Evolutionary conservation across 2,329 filamentous ascomycete species (phyloP), one percentile per base, ranked within the genome.

Genomic region (Xylaria sp.): DNA sequence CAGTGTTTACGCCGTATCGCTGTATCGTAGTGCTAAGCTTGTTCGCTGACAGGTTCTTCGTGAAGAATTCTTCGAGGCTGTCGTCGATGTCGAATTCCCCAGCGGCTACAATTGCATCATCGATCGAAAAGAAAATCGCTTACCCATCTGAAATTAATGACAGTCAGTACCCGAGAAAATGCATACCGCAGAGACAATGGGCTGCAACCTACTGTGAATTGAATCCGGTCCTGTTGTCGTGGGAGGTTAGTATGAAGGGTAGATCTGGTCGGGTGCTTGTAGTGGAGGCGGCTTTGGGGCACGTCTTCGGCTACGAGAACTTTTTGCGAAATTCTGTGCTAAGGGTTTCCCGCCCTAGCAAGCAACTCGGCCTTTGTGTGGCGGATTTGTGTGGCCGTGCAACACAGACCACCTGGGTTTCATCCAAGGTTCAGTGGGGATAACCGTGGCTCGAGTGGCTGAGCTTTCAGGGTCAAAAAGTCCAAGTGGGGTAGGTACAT

Each of bases 131-230:
- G 68, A 65, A 74, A 72, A 62, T 72, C 69, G 70, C 71, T 78
- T 76, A 78, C 76, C 77, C 76, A 78, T 78, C 76, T 78, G 71
- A 23, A 72, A 72, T 5, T 58, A 65, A 72, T 13, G 62, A 56
- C 18, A 69, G 74, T 78, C 25, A 78, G 75, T 51, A 72, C 65
- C 51, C 23, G 37, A 52, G 39, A 0, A 46, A 41, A 57, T 57
- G 18, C 34, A 64, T 28, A 34, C 48, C 31, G 23, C 46, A 31
- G 69, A 63, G 66, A 68, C 52, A 7, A 37, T 20, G 12, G 52
- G n/a, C 66, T 73, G 68, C 23, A 72, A 84, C 85, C 82, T 83
- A 87, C 85, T 82, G 78, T 86, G 83, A 83, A 80, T 78, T 77
- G 72, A 69, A 67, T 74, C 79, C 83, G 79, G 82, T 82, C 83